These are phyloP conservation scores for Raddia guianensis DNA, from an alignment of 176 grass and related monocot genomes.

Conservation along the genomic window DNA sequence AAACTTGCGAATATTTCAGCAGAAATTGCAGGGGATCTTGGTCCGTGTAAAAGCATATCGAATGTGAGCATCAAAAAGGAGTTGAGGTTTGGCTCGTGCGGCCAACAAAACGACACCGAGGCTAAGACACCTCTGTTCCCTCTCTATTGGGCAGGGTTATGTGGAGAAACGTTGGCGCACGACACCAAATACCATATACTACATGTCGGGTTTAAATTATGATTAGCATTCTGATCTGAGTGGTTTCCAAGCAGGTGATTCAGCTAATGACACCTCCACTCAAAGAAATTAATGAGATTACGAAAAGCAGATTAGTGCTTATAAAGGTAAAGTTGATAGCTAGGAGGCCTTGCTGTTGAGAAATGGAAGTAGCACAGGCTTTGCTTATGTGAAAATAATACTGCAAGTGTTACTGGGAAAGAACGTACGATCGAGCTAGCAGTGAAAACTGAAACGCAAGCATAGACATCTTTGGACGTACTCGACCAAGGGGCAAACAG, in stretches of 20 bases:
- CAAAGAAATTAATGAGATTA: not conserved
- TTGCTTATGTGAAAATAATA: not conserved
- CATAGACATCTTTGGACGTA: not conserved
- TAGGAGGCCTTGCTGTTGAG: not conserved
- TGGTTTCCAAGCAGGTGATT: conserved; percentile 31
- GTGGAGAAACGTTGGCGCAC: conserved; percentile 57
- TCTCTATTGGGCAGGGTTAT: conserved; percentile 25
- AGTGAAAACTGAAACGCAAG: no score
- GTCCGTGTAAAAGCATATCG: no score
- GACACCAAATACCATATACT: not conserved
- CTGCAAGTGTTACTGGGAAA: not conserved
- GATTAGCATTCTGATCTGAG: not conserved
- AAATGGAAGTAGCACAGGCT: not conserved
- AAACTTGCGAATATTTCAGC: no score
- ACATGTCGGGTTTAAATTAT: not conserved
- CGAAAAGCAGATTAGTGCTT: conserved; percentile 27
- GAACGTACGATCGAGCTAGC: not conserved
- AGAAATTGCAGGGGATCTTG: no score
- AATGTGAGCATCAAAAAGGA: not conserved
- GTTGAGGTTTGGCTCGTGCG: not conserved
- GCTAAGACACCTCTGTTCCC: not conserved
- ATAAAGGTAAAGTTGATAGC: conserved; percentile 33
- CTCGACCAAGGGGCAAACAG: conserved; percentile 4
- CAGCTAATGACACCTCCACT: conserved; percentile 12
- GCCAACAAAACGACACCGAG: not conserved